A percentile compares a stretch with the other conserved stretches of the same genome.
Conservation (phyloP, 2,329 filamentous ascomycete species). For the Aureobasidium sp. region DNA sequence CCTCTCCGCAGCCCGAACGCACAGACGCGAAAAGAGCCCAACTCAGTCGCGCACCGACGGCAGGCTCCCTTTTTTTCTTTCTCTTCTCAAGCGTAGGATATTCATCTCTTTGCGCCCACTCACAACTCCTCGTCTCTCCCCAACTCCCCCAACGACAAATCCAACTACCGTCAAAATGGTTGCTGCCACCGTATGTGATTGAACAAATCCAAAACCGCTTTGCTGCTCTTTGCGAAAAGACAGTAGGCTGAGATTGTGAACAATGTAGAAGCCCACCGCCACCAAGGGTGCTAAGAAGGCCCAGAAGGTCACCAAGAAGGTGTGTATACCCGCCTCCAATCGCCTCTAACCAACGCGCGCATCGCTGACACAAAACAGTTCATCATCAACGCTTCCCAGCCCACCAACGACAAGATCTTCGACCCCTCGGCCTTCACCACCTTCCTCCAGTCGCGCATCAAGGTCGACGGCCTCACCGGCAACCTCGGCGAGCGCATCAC, state of each 20-base stretch:
- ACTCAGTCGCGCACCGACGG: neutral
- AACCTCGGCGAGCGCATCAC: conserved; percentile 92
- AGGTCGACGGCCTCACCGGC: conserved; percentile 95
- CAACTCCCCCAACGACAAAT: conserved; percentile 20
- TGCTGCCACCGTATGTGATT: conserved; percentile 49
- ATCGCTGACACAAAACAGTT: conserved; percentile 49
- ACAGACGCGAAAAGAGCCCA: conserved; percentile 1
- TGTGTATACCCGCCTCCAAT: conserved; percentile 24
- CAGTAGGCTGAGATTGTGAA: conserved; percentile 84
- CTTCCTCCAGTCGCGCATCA: conserved; percentile 99
- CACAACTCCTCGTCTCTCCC: conserved; percentile 20
- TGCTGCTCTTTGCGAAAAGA: conserved; percentile 64
- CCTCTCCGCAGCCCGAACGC: neutral
- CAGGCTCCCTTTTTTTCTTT: neutral
- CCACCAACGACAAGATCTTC: conserved; percentile 99
- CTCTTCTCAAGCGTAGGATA: conserved; percentile 65
- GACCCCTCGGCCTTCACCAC: conserved; percentile 98
- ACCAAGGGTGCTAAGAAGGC: conserved; percentile 36
- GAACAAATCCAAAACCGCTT: conserved; percentile 77
- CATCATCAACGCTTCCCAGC: conserved; percentile 99
- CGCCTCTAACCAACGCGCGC: neutral
- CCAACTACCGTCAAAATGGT: conserved; percentile 58
- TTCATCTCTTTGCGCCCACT: conserved; percentile 69
- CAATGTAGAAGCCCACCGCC: conserved; percentile 46
- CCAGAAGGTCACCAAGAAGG: conserved; percentile 80